These are phyloP conservation scores for Globisporangium paddicum DNA, from an alignment of 352 stramenopile species.

Conservation along the genomic window DNA sequence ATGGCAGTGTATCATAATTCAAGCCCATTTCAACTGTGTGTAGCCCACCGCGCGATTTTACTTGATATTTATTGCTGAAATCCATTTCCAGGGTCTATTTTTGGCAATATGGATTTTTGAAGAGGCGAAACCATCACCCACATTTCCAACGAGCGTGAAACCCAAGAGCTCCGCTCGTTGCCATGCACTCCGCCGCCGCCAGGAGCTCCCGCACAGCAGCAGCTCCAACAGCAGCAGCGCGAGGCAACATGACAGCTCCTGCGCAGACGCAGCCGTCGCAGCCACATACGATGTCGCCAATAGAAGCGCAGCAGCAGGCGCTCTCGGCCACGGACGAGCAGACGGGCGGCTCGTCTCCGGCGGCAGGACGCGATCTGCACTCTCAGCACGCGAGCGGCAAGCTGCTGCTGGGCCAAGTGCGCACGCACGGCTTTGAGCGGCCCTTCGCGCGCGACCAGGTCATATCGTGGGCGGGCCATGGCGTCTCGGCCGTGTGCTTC, in stretches of 20 bases:
- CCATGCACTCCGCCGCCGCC: not conserved
- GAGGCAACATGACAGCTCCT: conserved; percentile 3
- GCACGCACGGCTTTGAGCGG: conserved; percentile 61
- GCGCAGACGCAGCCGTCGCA: conserved; percentile 1
- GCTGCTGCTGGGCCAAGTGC: conserved; percentile 32
- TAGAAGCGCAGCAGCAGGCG: not conserved
- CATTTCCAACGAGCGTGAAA: conserved; percentile 2
- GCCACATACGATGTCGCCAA: not conserved
- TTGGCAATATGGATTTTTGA: not conserved
- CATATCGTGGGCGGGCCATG: conserved; percentile 66
- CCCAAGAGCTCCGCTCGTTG: conserved; percentile 2
- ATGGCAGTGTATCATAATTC: no score
- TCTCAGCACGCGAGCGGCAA: conserved; percentile 3
- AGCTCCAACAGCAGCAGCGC: not conserved
- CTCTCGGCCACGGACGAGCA: conserved; percentile 1
- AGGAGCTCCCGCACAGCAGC: not conserved
- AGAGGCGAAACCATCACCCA: not conserved
- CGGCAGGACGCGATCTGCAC: not conserved
- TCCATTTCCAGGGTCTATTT: not conserved
- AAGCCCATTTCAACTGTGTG: no score
- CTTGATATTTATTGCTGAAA: no score
- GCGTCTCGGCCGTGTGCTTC: conserved; percentile 57
- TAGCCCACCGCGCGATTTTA: no score
- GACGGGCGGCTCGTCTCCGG: not conserved
- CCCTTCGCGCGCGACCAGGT: conserved; percentile 79